These are phyloP conservation scores for Bacterosira constricta DNA, from an alignment of 108 stramenopile species.

Conservation along the genomic window DNA sequence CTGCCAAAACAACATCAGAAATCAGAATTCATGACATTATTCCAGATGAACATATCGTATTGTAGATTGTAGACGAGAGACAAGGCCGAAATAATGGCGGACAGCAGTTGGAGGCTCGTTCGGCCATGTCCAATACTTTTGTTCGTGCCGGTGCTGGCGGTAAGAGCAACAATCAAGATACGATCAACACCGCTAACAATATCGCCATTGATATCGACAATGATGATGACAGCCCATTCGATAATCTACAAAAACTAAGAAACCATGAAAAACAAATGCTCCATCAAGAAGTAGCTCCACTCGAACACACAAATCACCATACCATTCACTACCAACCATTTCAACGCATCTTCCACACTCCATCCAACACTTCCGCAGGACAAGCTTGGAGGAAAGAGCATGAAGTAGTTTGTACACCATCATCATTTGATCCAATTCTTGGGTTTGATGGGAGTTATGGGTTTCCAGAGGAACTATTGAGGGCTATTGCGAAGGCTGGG, in stretches of 20 bases:
- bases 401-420: constrained; percentile 48
- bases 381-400: constrained; percentile 59
- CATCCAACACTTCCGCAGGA: constrained; percentile 16
- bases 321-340: constrained; percentile 31
- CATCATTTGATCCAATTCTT: constrained; percentile 64
- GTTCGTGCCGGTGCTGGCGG: constrained; percentile 40
- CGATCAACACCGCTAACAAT: not conserved
- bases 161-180: not conserved
- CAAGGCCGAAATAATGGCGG: too few species aligned
- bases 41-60: too few species aligned
- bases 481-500: constrained; percentile 27
- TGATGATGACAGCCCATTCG: constrained; percentile 22
- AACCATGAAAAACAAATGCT: not conserved
- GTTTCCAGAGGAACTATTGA: constrained; percentile 53
- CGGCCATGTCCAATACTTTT: constrained; percentile 31
- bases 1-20: too few species aligned
- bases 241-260: not conserved
- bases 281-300: constrained; percentile 47
- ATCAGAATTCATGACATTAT: too few species aligned
- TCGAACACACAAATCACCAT: constrained; percentile 31
- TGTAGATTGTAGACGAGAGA: too few species aligned
- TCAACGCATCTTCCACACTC: constrained; percentile 26
- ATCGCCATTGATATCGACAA: not conserved
- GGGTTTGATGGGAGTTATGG: constrained; percentile 27
- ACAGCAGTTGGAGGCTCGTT: too few species aligned